phyloP scores from a whole-genome alignment of 129 eudicot species.

The Logfia minima region DNA sequence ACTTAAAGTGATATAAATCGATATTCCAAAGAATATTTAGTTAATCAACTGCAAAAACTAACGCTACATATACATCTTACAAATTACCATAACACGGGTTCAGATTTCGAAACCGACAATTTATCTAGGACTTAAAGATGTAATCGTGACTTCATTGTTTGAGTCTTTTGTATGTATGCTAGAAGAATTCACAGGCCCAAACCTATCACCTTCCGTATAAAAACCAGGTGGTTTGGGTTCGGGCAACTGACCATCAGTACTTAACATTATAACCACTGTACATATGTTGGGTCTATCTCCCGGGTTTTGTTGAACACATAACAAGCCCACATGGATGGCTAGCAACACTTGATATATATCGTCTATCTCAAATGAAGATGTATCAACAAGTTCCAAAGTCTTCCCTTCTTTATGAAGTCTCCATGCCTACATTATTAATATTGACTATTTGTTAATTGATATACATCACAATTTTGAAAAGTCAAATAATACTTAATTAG shows the following conservation, averaged over 20 bases:
- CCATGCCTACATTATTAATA: constrained; percentile 20
- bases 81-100: too few relatives aligned
- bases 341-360: not conserved
- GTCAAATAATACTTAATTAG: not conserved
- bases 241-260: constrained; percentile 17
- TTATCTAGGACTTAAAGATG: too few relatives aligned
- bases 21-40: too few relatives aligned
- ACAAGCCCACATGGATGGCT: constrained; percentile 25
- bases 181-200: too few relatives aligned
- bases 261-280: constrained; percentile 25
- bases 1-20: too few relatives aligned
- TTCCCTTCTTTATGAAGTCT: constrained; percentile 25
- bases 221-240: constrained; percentile 22
- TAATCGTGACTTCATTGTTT: too few relatives aligned
- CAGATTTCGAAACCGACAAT: too few relatives aligned
- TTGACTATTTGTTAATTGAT: not conserved
- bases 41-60: too few relatives aligned
- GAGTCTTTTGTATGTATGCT: too few relatives aligned
- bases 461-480: not conserved
- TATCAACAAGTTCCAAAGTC: constrained; percentile 15
- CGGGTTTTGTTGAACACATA: constrained; percentile 33
- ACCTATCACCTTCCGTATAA: not conserved
- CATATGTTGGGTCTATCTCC: constrained; percentile 30
- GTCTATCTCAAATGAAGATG: not conserved
- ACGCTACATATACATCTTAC: too few relatives aligned